These are phyloP conservation scores for Dendrobium huoshanense DNA, from an alignment of 106 monocot species.

Conservation along the genomic window DNA sequence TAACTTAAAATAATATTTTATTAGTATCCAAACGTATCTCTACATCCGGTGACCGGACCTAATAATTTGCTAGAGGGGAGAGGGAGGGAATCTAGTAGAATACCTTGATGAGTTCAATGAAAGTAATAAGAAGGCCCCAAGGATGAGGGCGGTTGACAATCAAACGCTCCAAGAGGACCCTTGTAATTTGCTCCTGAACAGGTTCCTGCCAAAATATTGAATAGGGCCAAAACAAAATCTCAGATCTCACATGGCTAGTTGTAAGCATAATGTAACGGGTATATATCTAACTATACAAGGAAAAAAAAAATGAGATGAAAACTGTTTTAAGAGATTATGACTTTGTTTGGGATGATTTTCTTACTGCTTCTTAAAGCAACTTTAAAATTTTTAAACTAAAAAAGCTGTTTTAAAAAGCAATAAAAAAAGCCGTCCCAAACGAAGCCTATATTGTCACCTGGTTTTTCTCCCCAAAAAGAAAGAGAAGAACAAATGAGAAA, in stretches of 20 bases:
- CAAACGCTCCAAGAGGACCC: conserved; percentile 80
- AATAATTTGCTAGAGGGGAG: too few relatives aligned
- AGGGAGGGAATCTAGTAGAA: not conserved
- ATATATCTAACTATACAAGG: not conserved
- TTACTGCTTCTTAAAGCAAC: too few relatives aligned
- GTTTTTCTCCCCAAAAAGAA: conserved; percentile 71
- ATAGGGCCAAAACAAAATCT: too few relatives aligned
- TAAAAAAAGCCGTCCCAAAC: too few relatives aligned
- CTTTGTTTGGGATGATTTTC: too few relatives aligned
- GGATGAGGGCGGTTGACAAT: conserved; percentile 94
- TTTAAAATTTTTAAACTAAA: too few relatives aligned
- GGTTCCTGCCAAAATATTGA: not conserved
- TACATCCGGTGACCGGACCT: too few relatives aligned
- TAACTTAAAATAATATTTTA: too few relatives aligned
- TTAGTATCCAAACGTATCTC: too few relatives aligned
- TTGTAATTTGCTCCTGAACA: conserved; percentile 83
- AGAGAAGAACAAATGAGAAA: conserved; percentile 87
- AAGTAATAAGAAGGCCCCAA: conserved; percentile 92
- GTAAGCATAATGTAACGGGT: not conserved
- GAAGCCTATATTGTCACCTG: conserved; percentile 29
- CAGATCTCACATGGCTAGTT: too few relatives aligned
- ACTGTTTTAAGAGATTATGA: not conserved
- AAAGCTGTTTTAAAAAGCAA: too few relatives aligned
- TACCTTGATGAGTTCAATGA: conserved; percentile 96
- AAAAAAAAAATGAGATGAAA: not conserved